Percentiles rank a stretch among this genome's conserved stretches.
Evolutionary conservation across 176 grass and related monocot species (phyloP).

Genomic region (Phoenix dactylifera): DNA sequence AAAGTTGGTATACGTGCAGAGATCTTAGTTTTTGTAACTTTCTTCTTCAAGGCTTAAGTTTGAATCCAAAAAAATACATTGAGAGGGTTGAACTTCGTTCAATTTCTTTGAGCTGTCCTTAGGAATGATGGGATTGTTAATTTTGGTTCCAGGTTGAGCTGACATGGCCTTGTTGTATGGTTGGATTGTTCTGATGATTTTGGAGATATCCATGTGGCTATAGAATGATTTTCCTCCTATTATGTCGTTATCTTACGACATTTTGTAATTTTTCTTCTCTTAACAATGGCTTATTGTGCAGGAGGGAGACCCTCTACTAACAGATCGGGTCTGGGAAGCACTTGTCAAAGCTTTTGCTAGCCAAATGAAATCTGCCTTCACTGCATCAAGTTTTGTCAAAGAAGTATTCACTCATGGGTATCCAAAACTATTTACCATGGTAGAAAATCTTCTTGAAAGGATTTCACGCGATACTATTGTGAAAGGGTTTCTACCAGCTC

Average conservation of each 20-base stretch:
- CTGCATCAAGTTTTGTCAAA: constrained; percentile 93
- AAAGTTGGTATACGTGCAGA: no score
- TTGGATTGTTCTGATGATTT: not conserved
- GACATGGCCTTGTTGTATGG: not conserved
- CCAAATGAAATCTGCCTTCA: constrained; percentile 92
- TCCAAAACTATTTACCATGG: constrained; percentile 78
- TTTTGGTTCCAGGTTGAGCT: no score
- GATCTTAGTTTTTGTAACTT: no score
- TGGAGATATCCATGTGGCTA: no score
- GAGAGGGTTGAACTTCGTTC: no score
- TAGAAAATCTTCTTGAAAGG: constrained; percentile 92
- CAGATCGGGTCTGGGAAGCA: constrained; percentile 96
- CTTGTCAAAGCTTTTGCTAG: constrained; percentile 90
- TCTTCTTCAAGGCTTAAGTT: no score
- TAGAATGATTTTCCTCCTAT: no score
- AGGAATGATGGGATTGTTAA: no score
- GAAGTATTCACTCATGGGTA: constrained; percentile 98
- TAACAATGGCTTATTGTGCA: constrained; percentile 11
- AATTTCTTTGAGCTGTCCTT: no score
- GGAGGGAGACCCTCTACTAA: constrained; percentile 94
- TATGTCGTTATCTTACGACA: not conserved
- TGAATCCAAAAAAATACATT: no score
- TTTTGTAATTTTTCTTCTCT: not conserved
- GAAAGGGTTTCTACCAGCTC: constrained; percentile 77
- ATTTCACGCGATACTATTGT: constrained; percentile 88